Percentiles rank a stretch among this genome's conserved stretches.
Conservation (phyloP, 1,284 basidiomycete genomes). For the Ceraceosorus guamensis region DNA sequence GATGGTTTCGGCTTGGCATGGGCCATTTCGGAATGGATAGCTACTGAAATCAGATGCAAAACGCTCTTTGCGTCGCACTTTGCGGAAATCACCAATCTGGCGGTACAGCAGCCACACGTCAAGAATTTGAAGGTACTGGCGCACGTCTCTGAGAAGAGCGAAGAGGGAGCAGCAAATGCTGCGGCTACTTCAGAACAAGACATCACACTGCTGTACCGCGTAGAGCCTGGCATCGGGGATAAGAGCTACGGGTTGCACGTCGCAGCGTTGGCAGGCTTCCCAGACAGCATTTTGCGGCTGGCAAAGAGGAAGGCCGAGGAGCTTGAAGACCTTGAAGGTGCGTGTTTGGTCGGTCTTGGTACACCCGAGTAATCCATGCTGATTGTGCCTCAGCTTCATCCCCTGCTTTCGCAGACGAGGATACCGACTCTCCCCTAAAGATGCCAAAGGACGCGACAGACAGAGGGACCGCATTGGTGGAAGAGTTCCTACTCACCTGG, state of each 20-base stretch:
- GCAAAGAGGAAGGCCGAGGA: slow-evolving; percentile 93
- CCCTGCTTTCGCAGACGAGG: slow-evolving; percentile 4
- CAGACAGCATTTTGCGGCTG: slow-evolving; percentile 83
- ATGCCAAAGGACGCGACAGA: slow-evolving; percentile 58
- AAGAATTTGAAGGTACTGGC: slow-evolving; percentile 94
- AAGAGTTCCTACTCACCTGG: slow-evolving; percentile 73
- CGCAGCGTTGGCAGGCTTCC: slow-evolving; percentile 91
- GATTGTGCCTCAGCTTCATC: not conserved
- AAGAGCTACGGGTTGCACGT: slow-evolving; percentile 99
- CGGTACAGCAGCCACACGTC: slow-evolving; percentile 76
- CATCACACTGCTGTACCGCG: slow-evolving; percentile 81
- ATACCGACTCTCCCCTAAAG: slow-evolving; percentile 8
- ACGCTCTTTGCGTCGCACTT: slow-evolving; percentile 95
- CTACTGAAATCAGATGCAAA: slow-evolving; percentile 67
- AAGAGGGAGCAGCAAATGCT: slow-evolving; percentile 38
- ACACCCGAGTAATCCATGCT: not conserved
- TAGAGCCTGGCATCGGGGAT: slow-evolving; percentile 64
- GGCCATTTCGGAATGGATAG: slow-evolving; percentile 97
- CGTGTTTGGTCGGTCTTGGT: not conserved
- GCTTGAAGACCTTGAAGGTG: slow-evolving; percentile 75
- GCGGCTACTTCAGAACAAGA: slow-evolving; percentile 56
- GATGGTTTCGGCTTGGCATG: slow-evolving; percentile 98
- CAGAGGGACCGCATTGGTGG: slow-evolving; percentile 71
- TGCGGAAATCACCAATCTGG: slow-evolving; percentile 88
- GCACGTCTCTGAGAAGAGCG: slow-evolving; percentile 60